Percentiles rank a stretch among this genome's conserved stretches.
Evolutionary conservation across 139 green algal genomes (phyloP).

Genomic region (Pseudopediastrum boryanum): DNA sequence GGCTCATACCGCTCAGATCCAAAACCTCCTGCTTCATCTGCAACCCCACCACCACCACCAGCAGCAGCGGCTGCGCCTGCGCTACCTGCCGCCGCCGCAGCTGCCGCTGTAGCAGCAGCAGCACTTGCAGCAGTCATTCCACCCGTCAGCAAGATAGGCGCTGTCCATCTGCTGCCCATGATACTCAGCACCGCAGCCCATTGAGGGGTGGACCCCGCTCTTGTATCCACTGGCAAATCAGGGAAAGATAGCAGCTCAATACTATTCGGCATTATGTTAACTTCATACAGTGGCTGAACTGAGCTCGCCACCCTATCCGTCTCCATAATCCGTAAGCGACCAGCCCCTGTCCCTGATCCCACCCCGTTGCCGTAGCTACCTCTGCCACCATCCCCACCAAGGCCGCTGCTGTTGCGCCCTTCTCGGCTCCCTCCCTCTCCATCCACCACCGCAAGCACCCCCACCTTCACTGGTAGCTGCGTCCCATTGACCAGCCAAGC

Average conservation of each 20-base stretch:
- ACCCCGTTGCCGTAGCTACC: background rate
- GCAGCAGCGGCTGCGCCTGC: background rate
- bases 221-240: background rate
- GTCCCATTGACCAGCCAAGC: slow-evolving; percentile 83
- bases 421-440: background rate
- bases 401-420: too few species aligned
- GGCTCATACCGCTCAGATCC: slow-evolving; percentile 12
- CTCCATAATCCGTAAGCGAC: background rate
- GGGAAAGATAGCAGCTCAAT: slow-evolving; percentile 75
- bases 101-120: too few species aligned
- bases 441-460: slow-evolving; percentile 42
- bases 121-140: background rate
- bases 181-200: slow-evolving; percentile 36
- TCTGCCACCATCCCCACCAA: background rate
- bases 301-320: background rate
- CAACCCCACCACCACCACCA: background rate
- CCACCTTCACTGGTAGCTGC: slow-evolving; percentile 61
- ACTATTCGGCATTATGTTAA: slow-evolving; percentile 46
- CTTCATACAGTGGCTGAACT: background rate
- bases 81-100: slow-evolving; percentile 9
- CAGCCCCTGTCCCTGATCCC: background rate
- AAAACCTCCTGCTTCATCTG: background rate
- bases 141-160: background rate
- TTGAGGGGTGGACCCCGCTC: slow-evolving; percentile 19
- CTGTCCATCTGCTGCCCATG: slow-evolving; percentile 46